phyloP scores from a whole-genome alignment of 805 yeast species.

The Candida sanyiensis region DNA sequence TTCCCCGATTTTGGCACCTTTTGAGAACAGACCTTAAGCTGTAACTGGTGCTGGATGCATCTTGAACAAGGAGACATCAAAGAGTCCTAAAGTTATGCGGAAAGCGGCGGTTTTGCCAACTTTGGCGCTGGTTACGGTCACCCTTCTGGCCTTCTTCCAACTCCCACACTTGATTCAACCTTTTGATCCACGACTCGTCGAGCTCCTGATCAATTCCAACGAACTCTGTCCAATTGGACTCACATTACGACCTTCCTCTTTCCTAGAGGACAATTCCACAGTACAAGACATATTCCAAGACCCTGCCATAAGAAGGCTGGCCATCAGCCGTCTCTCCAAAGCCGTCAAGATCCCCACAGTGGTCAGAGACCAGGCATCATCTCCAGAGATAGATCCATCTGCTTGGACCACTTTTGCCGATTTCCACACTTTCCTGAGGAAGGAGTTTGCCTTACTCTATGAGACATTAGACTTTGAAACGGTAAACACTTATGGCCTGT shows the following conservation, averaged over 20 bases:
- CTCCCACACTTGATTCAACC: too few relatives aligned
- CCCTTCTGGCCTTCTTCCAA: too few relatives aligned
- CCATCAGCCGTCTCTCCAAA: slow-evolving; percentile 39
- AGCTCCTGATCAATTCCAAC: too few relatives aligned
- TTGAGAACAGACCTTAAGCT: too few relatives aligned
- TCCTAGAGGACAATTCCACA: slow-evolving; percentile 27
- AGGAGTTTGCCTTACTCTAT: slow-evolving; percentile 50
- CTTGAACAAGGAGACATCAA: background rate
- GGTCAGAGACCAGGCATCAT: slow-evolving; percentile 40
- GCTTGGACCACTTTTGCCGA: slow-evolving; percentile 18
- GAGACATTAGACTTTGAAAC: slow-evolving; percentile 42
- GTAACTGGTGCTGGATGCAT: too few relatives aligned
- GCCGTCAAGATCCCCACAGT: slow-evolving; percentile 52
- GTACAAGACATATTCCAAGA: slow-evolving; percentile 32
- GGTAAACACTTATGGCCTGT: slow-evolving; percentile 58
- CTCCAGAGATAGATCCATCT: slow-evolving; percentile 31
- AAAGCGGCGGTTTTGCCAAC: too few relatives aligned
- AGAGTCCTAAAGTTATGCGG: background rate
- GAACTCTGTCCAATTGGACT: slow-evolving; percentile 22
- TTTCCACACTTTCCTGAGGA: slow-evolving; percentile 49
- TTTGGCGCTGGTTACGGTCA: too few relatives aligned
- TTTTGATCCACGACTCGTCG: too few relatives aligned
- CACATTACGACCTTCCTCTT: slow-evolving; percentile 25
- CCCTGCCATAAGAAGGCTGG: slow-evolving; percentile 28
- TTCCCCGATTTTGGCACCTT: background rate